Percentiles rank a stretch among this genome's conserved stretches.
Evolutionary conservation across 2,329 filamentous ascomycete species (phyloP).

Genomic region (Ceratocystis albifundus): DNA sequence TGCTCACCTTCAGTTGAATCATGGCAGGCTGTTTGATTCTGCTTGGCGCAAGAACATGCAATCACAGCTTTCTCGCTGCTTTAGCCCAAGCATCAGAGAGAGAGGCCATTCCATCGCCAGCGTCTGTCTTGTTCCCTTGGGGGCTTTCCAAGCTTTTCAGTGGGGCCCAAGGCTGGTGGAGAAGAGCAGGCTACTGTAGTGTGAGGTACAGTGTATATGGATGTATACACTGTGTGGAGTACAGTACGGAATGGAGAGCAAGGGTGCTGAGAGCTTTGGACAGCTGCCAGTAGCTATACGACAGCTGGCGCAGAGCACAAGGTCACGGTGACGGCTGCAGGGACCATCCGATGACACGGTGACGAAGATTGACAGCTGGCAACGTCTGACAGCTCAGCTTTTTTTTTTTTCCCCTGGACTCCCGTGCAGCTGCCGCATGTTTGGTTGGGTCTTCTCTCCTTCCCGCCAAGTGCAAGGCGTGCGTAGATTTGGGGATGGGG

Average conservation of each 20-base stretch:
- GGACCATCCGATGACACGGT: not conserved
- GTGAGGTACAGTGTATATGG: too few species aligned
- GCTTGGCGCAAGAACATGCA: not conserved
- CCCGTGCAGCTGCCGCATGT: not conserved
- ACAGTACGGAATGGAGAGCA: too few species aligned
- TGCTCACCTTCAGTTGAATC: conserved; percentile 74
- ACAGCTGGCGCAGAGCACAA: not conserved
- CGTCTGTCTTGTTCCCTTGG: not conserved
- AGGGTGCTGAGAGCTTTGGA: not conserved
- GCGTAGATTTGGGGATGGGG: too few species aligned
- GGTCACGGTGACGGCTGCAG: not conserved
- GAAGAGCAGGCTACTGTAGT: too few species aligned
- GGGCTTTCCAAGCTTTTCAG: conserved; percentile 10
- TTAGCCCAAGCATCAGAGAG: not conserved
- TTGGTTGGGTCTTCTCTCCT: not conserved
- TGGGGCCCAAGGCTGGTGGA: conserved; percentile 5
- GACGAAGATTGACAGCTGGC: not conserved
- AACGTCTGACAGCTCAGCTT: not conserved
- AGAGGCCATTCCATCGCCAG: conserved; percentile 11
- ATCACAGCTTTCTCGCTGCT: not conserved
- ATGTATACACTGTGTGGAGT: too few species aligned
- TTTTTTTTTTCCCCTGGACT: not conserved
- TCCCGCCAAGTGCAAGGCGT: not conserved
- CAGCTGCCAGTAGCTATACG: not conserved
- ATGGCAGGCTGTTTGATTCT: conserved; percentile 43